Base-by-base conservation (phyloP, 371 early-diverging fungal genomes). In the Rhizoclosmatium hyalinum region DNA sequence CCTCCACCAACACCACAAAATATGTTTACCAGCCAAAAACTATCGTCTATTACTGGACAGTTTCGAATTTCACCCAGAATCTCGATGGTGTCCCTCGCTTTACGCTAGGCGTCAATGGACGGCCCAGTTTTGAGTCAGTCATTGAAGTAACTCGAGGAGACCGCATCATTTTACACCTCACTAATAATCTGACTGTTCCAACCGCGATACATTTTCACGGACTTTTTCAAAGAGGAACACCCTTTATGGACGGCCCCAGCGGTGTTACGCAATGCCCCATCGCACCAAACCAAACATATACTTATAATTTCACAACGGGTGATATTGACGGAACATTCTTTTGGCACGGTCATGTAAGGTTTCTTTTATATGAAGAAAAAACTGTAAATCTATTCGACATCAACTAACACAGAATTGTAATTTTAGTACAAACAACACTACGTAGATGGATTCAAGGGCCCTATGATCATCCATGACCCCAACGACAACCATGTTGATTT, bases 201-300 rank as follows among this genome's bases (percentile, higher is more conserved):
- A 89, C 91, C n/a, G 72, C 90, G 5, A 72, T 93, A 10, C 94
- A 94, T 74, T 84, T 86, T 72, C 93, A 94, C 79, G 93, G 94
- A 24, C 74, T 57, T 66, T 44, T 2, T 45, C 92, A 92, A 80
- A 84, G 83, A 17, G 85, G 83, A 2, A 87, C 90, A n/a, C 81
- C 70, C 55, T 89, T 82, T 76, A 87, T 87, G 78, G 93, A 94
- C 77, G 93, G 93, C n/a, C 73, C 79, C 1, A n/a, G 67, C 2
- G 79, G 77, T 5, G 77, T 77, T 12, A 78, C 82, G 17, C 77
- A 80, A 47, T 80, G 81, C 68, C 77, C 76, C 4, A 83, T 83
- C 65, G 70, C 80, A 1, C 80, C 77, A 45, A 78, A 80, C 8
- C 58, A 3, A 62, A 84, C 85, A 68, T 88, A 89, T 73, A 89